These are phyloP conservation scores for Yarrowia sp. DNA, from an alignment of 805 yeast genomes.

Conservation along the genomic window DNA sequence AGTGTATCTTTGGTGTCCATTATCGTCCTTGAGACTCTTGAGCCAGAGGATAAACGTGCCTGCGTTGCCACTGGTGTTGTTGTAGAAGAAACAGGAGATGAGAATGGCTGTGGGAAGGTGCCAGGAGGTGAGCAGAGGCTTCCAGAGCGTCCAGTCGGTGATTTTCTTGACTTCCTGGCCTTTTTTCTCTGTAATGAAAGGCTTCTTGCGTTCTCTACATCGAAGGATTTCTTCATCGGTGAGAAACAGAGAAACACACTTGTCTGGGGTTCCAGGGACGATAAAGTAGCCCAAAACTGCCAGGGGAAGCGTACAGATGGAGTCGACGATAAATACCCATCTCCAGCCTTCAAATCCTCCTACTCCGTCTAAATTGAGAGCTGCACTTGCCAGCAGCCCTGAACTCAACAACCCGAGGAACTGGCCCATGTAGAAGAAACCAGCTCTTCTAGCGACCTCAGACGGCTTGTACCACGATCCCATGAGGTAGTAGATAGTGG, in stretches of 20 bases:
- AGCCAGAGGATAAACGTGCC: conserved; percentile 21
- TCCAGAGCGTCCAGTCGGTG: conserved; percentile 17
- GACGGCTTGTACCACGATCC: conserved; percentile 67
- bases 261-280: conserved; percentile 61
- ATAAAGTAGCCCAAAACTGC: conserved; percentile 49
- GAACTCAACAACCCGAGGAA: conserved; percentile 79
- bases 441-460: conserved; percentile 73
- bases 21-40: background rate
- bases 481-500: conserved; percentile 73
- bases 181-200: conserved; percentile 14
- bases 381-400: conserved; percentile 60
- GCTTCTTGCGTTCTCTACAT: conserved; percentile 11
- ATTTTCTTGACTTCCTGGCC: conserved; percentile 3
- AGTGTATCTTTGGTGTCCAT: conserved; percentile 18
- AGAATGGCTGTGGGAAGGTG: conserved; percentile 23
- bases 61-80: conserved; percentile 21
- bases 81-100: conserved; percentile 23
- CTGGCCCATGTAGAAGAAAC: conserved; percentile 78
- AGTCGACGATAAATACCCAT: conserved; percentile 64
- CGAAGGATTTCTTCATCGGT: conserved; percentile 6
- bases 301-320: conserved; percentile 50
- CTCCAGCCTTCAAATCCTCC: conserved; percentile 59
- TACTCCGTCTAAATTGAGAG: conserved; percentile 57
- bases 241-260: conserved; percentile 49
- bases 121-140: conserved; percentile 12